Evolutionary conservation across 257 asterid genomes (phyloP).

Genomic region (Nicotiana paniculata): DNA sequence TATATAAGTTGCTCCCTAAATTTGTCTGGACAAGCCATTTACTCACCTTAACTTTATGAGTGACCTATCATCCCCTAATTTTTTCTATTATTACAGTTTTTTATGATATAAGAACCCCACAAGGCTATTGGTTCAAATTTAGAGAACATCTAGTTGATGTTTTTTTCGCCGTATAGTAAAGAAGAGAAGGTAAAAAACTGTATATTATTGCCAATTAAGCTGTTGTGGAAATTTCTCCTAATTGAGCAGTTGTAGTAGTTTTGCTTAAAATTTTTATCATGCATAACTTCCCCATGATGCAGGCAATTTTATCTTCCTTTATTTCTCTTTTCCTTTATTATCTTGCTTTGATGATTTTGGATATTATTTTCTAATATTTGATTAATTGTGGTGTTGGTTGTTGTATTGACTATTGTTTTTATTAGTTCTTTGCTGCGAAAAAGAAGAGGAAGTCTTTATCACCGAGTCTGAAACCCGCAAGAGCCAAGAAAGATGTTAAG

Average conservation of each 20-base stretch:
- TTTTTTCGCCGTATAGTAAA: too few species aligned
- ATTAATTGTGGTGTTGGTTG: neutral
- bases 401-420: constrained; percentile 11
- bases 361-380: neutral
- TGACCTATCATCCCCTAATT: too few species aligned
- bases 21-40: too few species aligned
- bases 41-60: too few species aligned
- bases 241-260: neutral
- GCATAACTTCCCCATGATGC: neutral
- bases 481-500: constrained; percentile 50
- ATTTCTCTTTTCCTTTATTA: neutral
- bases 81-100: too few species aligned
- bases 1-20: too few species aligned
- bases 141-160: too few species aligned
- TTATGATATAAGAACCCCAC: too few species aligned
- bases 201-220: too few species aligned
- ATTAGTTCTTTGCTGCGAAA: constrained; percentile 71
- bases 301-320: neutral
- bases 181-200: too few species aligned
- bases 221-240: too few species aligned
- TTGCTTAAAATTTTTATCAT: neutral
- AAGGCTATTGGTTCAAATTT: too few species aligned
- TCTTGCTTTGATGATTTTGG: neutral
- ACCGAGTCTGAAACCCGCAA: constrained; percentile 50
- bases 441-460: constrained; percentile 78